phyloP scores from a whole-genome alignment of 306 rosid species.

The Lupinus albus region DNA sequence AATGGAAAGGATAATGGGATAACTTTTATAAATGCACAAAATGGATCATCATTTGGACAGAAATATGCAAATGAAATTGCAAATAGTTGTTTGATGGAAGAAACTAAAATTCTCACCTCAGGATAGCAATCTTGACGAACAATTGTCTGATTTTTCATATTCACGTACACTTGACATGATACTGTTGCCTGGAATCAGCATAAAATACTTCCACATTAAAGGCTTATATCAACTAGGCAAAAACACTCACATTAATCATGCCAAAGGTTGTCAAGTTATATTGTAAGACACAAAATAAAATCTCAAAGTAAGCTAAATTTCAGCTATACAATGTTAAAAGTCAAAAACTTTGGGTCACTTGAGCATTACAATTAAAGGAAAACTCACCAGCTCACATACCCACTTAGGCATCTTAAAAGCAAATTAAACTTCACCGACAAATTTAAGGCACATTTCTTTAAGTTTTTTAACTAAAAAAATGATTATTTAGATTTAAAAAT shows the following conservation, averaged over 20 bases:
- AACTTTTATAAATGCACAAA: neutral
- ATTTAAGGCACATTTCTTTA: no score
- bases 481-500: no score
- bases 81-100: neutral
- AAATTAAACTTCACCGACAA: neutral
- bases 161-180: slow-evolving; percentile 74
- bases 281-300: neutral
- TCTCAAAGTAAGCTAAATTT: neutral
- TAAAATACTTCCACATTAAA: slow-evolving; percentile 13
- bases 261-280: neutral
- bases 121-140: slow-evolving; percentile 80
- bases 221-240: neutral
- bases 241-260: slow-evolving; percentile 15
- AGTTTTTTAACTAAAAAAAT: no score
- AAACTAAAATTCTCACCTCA: slow-evolving; percentile 56
- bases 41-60: slow-evolving; percentile 12
- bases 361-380: neutral
- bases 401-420: neutral
- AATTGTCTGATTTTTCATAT: slow-evolving; percentile 54
- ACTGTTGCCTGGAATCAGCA: slow-evolving; percentile 62
- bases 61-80: slow-evolving; percentile 4
- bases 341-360: neutral
- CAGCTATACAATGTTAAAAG: neutral
- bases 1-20: neutral
- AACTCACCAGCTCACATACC: neutral